phyloP scores from a whole-genome alignment of 768 basidiomycete genomes.

The Phanerochaete carnosa region DNA sequence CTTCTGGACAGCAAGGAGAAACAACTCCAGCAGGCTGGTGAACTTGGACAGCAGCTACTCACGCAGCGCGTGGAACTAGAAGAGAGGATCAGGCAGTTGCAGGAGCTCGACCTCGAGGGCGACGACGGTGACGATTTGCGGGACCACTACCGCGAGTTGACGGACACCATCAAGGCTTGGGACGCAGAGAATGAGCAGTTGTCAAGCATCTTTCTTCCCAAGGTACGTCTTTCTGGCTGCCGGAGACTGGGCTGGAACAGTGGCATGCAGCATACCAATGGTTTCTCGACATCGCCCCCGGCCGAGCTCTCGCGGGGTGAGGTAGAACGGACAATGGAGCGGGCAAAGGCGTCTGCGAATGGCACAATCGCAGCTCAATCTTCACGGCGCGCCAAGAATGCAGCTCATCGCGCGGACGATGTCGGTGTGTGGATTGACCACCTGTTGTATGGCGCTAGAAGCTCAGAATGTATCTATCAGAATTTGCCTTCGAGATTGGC shows the following conservation, averaged over 20 bases:
- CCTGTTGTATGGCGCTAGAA: neutral
- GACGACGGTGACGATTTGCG: conserved; percentile 66
- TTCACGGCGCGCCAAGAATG: conserved; percentile 82
- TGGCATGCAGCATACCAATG: conserved; percentile 32
- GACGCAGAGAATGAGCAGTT: conserved; percentile 76
- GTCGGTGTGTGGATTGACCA: conserved; percentile 55
- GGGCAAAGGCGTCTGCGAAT: conserved; percentile 50
- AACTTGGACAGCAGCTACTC: conserved; percentile 90
- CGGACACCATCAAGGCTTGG: conserved; percentile 73
- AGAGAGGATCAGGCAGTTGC: conserved; percentile 78
- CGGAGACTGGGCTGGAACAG: neutral
- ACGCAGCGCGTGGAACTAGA: conserved; percentile 93
- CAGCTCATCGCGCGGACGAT: conserved; percentile 85
- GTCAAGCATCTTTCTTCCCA: conserved; percentile 61
- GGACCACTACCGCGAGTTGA: conserved; percentile 73
- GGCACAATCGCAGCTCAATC: conserved; percentile 83
- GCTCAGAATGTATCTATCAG: conserved; percentile 36
- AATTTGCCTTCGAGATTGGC: conserved; percentile 98
- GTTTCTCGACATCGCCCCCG: conserved; percentile 32
- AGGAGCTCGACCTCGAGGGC: conserved; percentile 59
- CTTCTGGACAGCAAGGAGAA: conserved; percentile 89
- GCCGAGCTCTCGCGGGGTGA: conserved; percentile 57
- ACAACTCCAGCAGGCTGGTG: conserved; percentile 88
- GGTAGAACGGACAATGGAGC: conserved; percentile 40
- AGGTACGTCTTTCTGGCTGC: conserved; percentile 41